These are phyloP conservation scores for Amanita pallidorosea DNA, from an alignment of 768 basidiomycete species.

Conservation along the genomic window DNA sequence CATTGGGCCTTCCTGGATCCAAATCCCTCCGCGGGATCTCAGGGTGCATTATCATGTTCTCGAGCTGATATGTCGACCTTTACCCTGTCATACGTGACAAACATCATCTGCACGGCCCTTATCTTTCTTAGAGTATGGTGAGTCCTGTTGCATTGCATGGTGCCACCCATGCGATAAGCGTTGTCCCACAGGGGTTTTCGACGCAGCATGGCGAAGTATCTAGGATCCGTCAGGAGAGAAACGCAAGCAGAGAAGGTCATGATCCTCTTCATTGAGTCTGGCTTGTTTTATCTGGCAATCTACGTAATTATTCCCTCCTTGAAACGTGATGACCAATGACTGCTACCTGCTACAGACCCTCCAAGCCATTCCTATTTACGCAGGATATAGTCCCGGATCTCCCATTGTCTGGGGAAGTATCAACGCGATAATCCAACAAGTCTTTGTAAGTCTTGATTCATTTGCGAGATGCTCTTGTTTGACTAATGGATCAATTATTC, in stretches of 20 bases:
- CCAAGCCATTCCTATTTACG: slow-evolving; percentile 20
- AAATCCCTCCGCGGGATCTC: too few relatives aligned
- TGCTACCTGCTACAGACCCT: slow-evolving; percentile 11
- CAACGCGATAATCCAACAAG: slow-evolving; percentile 20
- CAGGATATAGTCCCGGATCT: slow-evolving; percentile 13
- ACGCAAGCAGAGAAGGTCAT: slow-evolving; percentile 18
- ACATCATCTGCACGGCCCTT: slow-evolving; percentile 14
- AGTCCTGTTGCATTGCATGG: neutral
- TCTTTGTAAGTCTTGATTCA: slow-evolving; percentile 10
- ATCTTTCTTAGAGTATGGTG: slow-evolving; percentile 18
- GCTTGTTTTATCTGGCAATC: slow-evolving; percentile 16
- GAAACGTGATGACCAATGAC: neutral
- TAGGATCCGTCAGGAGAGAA: slow-evolving; percentile 14
- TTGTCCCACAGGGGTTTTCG: slow-evolving; percentile 12
- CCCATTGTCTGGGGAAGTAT: slow-evolving; percentile 15
- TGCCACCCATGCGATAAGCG: neutral
- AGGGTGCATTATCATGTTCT: slow-evolving; percentile 14
- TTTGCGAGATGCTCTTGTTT: neutral
- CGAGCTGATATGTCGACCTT: slow-evolving; percentile 18
- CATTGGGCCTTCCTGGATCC: slow-evolving; percentile 14
- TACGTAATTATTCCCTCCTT: slow-evolving; percentile 11
- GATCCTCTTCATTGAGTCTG: slow-evolving; percentile 17
- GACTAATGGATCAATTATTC: too few relatives aligned
- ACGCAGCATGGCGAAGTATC: slow-evolving; percentile 13
- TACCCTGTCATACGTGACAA: slow-evolving; percentile 10